Evolutionary conservation across 1,284 basidiomycete species (phyloP).

Genomic region (Ganoderma lingzhi): DNA sequence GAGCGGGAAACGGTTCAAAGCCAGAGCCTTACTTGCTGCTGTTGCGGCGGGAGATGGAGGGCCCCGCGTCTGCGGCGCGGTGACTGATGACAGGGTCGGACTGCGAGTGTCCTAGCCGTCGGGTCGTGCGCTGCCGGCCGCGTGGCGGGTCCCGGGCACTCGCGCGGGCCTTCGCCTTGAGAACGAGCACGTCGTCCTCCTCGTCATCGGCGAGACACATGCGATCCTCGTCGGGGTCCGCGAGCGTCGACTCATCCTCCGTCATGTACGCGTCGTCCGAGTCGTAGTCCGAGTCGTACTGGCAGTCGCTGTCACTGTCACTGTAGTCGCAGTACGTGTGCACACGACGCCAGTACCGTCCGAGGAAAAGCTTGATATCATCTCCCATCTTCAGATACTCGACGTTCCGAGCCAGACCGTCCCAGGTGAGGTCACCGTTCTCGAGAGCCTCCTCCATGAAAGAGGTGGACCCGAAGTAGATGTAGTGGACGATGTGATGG

Average conservation of each 20-base stretch:
- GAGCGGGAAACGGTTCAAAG: background rate
- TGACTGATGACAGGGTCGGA: constrained; percentile 42
- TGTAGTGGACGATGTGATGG: constrained; percentile 76
- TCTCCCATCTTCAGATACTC: constrained; percentile 77
- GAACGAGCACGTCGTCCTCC: constrained; percentile 38
- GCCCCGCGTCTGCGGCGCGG: constrained; percentile 30
- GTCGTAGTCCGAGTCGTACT: constrained; percentile 41
- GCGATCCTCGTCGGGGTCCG: constrained; percentile 32
- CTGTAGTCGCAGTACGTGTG: constrained; percentile 45
- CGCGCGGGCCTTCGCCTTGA: constrained; percentile 36
- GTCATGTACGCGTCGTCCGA: constrained; percentile 40
- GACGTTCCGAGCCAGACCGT: constrained; percentile 81
- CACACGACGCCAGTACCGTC: constrained; percentile 63
- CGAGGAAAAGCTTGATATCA: constrained; percentile 75
- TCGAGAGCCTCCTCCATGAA: constrained; percentile 69
- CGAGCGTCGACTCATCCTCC: constrained; percentile 35
- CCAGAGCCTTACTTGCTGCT: constrained; percentile 31
- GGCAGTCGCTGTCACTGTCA: constrained; percentile 34
- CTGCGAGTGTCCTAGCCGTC: constrained; percentile 44
- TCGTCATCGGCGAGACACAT: constrained; percentile 41
- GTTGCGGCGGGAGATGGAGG: constrained; percentile 29
- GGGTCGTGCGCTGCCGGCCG: constrained; percentile 40
- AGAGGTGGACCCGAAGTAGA: constrained; percentile 75
- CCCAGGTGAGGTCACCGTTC: constrained; percentile 71
- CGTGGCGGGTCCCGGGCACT: constrained; percentile 36